These are phyloP conservation scores for Botrytis porri DNA, from an alignment of 2,329 filamentous ascomycete genomes.

Conservation along the genomic window DNA sequence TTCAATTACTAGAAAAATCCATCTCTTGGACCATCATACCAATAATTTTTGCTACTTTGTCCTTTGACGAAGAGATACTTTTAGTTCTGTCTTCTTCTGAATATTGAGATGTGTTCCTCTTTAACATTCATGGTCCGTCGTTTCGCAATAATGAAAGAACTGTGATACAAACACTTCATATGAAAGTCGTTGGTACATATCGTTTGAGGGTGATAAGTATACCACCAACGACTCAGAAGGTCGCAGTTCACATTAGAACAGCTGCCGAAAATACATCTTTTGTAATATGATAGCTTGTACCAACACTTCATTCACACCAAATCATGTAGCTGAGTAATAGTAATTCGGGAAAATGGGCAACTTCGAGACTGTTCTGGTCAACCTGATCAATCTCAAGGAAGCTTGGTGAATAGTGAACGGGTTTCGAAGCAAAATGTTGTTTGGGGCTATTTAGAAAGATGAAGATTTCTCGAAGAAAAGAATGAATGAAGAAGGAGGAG, in stretches of 20 bases:
- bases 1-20: too few relatives aligned
- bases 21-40: too few relatives aligned
- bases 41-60: too few relatives aligned
- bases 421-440: not conserved
- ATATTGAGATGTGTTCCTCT: not conserved
- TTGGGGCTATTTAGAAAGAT: not conserved
- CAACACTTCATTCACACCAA: too few relatives aligned
- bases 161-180: not conserved
- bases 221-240: not conserved
- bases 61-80: too few relatives aligned
- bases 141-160: not conserved
- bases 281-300: too few relatives aligned
- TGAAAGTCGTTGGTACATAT: not conserved
- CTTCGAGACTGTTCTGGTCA: too few relatives aligned
- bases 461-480: not conserved
- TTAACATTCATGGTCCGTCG: too few relatives aligned
- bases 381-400: not conserved
- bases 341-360: too few relatives aligned
- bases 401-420: rapidly evolving
- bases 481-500: not conserved
- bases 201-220: not conserved
- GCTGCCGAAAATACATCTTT: not conserved
- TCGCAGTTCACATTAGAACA: not conserved
- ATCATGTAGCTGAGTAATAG: too few relatives aligned
- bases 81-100: not conserved